These are phyloP conservation scores for Coemansia sp. DNA, from an alignment of 192 early-diverging fungal genomes.

Conservation along the genomic window DNA sequence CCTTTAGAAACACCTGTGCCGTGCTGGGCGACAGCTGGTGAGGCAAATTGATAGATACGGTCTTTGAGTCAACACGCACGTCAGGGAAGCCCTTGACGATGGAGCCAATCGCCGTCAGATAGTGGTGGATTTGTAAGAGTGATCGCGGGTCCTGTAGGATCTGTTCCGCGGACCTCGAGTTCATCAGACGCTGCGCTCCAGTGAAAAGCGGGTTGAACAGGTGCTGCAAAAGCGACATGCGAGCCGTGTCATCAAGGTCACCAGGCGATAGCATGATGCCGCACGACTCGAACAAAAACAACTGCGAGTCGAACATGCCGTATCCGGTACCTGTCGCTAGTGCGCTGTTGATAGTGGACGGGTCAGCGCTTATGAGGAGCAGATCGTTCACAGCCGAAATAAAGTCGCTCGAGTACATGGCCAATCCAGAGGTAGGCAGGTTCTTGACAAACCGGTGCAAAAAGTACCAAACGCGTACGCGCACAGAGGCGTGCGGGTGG, in stretches of 20 bases:
- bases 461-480: conserved; percentile 82
- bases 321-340: conserved; percentile 9
- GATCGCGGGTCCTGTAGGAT: conserved; percentile 65
- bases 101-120: conserved; percentile 80
- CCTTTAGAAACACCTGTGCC: conserved; percentile 72
- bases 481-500: conserved; percentile 66
- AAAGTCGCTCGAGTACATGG: conserved; percentile 52
- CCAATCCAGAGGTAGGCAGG: conserved; percentile 46
- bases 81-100: conserved; percentile 76
- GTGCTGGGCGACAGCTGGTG: conserved; percentile 49
- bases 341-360: conserved; percentile 32
- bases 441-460: conserved; percentile 81
- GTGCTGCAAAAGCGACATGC: conserved; percentile 67
- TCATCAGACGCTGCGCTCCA: conserved; percentile 73
- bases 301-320: conserved; percentile 74
- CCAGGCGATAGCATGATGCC: conserved; percentile 89
- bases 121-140: conserved; percentile 76
- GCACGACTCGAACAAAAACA: conserved; percentile 89
- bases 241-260: conserved; percentile 62
- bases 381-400: conserved; percentile 58
- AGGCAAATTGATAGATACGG: conserved; percentile 22
- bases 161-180: conserved; percentile 51
- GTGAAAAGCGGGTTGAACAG: conserved; percentile 76
- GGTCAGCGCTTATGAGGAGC: conserved; percentile 65
- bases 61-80: conserved; percentile 49